Evolutionary conservation across 2,329 filamentous ascomycete species (phyloP), one percentile per base, ranked within the genome.

Genomic region (Apiospora marii): DNA sequence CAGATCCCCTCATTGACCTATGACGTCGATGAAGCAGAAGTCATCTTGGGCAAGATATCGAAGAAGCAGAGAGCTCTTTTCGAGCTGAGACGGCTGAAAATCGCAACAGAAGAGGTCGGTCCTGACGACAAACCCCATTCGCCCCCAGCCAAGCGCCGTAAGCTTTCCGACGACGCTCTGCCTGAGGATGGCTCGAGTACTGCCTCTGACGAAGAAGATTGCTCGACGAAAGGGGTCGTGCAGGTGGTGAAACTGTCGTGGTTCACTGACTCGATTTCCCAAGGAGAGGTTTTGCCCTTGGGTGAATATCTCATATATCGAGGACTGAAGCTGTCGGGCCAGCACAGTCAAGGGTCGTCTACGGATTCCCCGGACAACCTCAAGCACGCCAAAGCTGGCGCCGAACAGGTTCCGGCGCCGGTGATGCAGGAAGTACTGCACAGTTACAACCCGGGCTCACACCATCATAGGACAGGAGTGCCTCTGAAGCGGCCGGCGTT

Each of bases 1-100:
- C 87, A 87, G 30, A 88, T 97, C 13, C 85, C 87, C 4, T 87
- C 86, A 0, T 80, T 96, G 70, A 95, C 94, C 0, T 92, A 92
- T 73, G 89, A 96, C 80, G 85, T 92, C 70, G 85, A 86, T 19
- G 92, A 96, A 81, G 94, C 94, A 0, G 86, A 89, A 5, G 81
- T 98, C 3, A 86, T 98, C 1, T 80, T 98, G 43, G 94, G 93
- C 1, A 94, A 91, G 75, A 87, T 97, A 46, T 86, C 87, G 0
- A 92, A 90, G 71, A 91, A 89, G 75, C 88, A 90, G 77, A 88
- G 96, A 24, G 94, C 94, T 0, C 86, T 89, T 67, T 91, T 97
- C 77, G 96, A 98, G 82, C 84, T 98, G 74, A 88, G 94, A 70
- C 87, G 89, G 8, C 87, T 90, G 67, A 91, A 90, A 19, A 76